Percentiles rank a stretch among this genome's conserved stretches.
Conservation (phyloP, 169 alveolate genomes). For the Plasmodium berghei region DNA sequence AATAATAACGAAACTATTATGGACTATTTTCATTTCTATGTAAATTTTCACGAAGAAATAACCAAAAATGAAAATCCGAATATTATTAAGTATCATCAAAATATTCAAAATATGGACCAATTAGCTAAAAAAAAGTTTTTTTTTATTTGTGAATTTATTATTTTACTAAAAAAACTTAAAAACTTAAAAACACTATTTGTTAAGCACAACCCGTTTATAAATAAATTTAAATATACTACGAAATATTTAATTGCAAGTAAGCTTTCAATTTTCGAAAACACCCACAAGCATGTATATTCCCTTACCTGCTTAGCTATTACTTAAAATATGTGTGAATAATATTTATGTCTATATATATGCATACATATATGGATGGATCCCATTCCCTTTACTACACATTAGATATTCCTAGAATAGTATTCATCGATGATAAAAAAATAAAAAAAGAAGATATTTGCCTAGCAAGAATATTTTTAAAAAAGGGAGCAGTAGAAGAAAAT, state of each 20-base stretch:
- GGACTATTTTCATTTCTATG: constrained; percentile 15
- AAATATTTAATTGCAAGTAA: constrained; percentile 56
- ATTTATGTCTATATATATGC: neutral
- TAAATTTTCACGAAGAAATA: constrained; percentile 30
- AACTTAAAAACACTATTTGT: constrained; percentile 41
- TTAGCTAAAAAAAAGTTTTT: constrained; percentile 29
- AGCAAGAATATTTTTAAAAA: constrained; percentile 50
- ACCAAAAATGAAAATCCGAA: constrained; percentile 6
- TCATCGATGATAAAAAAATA: constrained; percentile 61
- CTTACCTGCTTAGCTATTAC: neutral
- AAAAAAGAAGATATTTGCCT: constrained; percentile 59
- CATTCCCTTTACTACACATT: neutral
- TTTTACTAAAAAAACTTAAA: constrained; percentile 25
- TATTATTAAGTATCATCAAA: constrained; percentile 37
- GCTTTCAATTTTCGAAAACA: neutral
- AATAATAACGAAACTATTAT: neutral
- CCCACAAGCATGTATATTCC: neutral
- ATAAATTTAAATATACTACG: constrained; percentile 34
- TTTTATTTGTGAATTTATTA: constrained; percentile 40
- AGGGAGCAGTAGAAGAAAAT: constrained; percentile 34
- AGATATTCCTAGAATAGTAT: constrained; percentile 39
- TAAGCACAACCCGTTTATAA: constrained; percentile 42
- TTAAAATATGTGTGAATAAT: neutral
- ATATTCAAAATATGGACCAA: constrained; percentile 32
- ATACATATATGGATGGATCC: neutral